These are phyloP conservation scores for Lasiodiplodia theobromae DNA, from an alignment of 2,329 filamentous ascomycete genomes.

Conservation along the genomic window DNA sequence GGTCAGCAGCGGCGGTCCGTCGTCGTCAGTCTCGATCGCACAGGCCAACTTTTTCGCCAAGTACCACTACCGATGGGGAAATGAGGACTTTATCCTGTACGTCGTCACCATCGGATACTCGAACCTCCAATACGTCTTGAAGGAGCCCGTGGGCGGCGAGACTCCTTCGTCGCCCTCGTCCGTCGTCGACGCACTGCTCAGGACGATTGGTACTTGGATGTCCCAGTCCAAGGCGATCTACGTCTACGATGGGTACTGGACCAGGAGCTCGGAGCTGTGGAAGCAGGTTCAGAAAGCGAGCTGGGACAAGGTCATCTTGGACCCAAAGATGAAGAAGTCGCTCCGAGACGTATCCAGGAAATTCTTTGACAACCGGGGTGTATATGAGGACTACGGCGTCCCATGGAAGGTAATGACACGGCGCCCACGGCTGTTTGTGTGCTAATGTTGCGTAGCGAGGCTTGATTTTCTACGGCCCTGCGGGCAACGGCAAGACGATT, in stretches of 20 bases:
- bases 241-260: conserved; percentile 61
- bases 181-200: conserved; percentile 47
- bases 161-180: conserved; percentile 43
- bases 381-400: conserved; percentile 67
- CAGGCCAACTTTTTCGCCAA: conserved; percentile 50
- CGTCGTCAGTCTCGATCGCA: conserved; percentile 41
- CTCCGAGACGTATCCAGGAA: conserved; percentile 69
- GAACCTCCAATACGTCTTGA: conserved; percentile 50
- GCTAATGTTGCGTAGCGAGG: conserved; percentile 57
- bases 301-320: conserved; percentile 75
- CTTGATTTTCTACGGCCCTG: conserved; percentile 71
- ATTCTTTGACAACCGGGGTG: conserved; percentile 67
- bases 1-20: conserved; percentile 40
- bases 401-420: conserved; percentile 64
- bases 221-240: conserved; percentile 49
- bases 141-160: conserved; percentile 45
- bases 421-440: conserved; percentile 43
- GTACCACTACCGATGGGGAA: conserved; percentile 48
- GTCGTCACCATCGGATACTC: conserved; percentile 37
- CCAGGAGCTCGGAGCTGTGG: conserved; percentile 68
- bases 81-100: conserved; percentile 51
- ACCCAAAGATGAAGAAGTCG: conserved; percentile 68
- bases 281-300: conserved; percentile 53
- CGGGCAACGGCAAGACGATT: conserved; percentile 73
- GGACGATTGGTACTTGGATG: conserved; percentile 49